Conservation (phyloP, 768 basidiomycete genomes). For the Epithele typhae region DNA sequence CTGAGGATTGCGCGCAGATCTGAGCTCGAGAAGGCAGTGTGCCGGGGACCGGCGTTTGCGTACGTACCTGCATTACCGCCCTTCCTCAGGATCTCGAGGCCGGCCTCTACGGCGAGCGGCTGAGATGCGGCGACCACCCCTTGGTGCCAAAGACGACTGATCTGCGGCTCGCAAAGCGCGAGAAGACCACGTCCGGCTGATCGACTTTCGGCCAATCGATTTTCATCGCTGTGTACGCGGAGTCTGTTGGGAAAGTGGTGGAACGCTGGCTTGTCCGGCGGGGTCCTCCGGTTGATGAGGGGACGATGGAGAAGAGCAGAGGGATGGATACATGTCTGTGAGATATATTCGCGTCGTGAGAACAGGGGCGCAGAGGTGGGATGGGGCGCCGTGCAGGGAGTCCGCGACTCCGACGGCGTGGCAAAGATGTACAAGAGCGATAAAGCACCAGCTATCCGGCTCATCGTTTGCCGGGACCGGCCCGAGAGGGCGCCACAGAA, state of each 20-base stretch:
- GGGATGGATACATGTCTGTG: not conserved
- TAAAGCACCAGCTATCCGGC: no score
- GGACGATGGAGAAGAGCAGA: not conserved
- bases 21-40: no score
- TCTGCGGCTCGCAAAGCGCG: slow-evolving; percentile 77
- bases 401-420: no score
- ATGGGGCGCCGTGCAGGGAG: no score
- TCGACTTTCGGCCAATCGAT: slow-evolving; percentile 62
- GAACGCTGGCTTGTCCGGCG: no score
- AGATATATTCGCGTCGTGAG: slow-evolving; percentile 9
- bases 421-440: no score
- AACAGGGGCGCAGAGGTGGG: slow-evolving; percentile 1
- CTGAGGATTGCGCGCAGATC: slow-evolving; percentile 31
- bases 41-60: no score
- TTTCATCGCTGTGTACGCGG: slow-evolving; percentile 17
- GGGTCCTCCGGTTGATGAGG: no score
- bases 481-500: no score
- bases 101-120: slow-evolving; percentile 87
- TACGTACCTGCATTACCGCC: slow-evolving; percentile 91
- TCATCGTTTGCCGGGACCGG: no score
- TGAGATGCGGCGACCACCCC: slow-evolving; percentile 85
- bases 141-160: slow-evolving; percentile 62
- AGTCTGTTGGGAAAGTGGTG: no score
- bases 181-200: slow-evolving; percentile 58
- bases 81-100: slow-evolving; percentile 83